Evolutionary conservation across 345 rosid genomes (phyloP).

Genomic region (Pelargonium nanum): DNA sequence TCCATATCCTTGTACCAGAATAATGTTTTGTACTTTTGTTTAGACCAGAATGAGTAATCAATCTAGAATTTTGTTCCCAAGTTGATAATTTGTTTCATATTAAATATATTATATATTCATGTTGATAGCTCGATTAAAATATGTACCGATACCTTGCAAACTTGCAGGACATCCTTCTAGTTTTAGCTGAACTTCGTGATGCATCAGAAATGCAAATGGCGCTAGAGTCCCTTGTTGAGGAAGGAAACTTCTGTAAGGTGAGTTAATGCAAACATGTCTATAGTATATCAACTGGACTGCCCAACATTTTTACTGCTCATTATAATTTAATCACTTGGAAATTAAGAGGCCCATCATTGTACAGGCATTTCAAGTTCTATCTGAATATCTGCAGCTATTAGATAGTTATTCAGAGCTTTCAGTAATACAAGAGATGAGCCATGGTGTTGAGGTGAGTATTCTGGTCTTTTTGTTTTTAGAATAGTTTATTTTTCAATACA

Average conservation of each 20-base stretch:
- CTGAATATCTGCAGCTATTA: slow-evolving; percentile 89
- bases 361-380: slow-evolving; percentile 96
- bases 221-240: slow-evolving; percentile 85
- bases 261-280: neutral
- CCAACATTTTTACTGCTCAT: neutral
- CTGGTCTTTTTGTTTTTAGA: slow-evolving; percentile 7
- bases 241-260: slow-evolving; percentile 93
- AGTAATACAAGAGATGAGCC: slow-evolving; percentile 88
- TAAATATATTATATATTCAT: no score
- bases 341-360: slow-evolving; percentile 7
- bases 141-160: neutral
- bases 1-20: neutral
- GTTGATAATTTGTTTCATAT: neutral
- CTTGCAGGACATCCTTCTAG: slow-evolving; percentile 80
- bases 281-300: neutral
- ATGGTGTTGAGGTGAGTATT: slow-evolving; percentile 86
- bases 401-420: slow-evolving; percentile 82
- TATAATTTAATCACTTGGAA: neutral
- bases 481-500: neutral
- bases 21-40: neutral
- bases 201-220: slow-evolving; percentile 67
- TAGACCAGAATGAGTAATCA: neutral
- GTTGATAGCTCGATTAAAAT: neutral
- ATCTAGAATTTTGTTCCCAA: neutral
- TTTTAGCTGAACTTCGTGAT: slow-evolving; percentile 61